These are phyloP conservation scores for Asclepias syriaca DNA, from an alignment of 257 asterid genomes.

Conservation along the genomic window DNA sequence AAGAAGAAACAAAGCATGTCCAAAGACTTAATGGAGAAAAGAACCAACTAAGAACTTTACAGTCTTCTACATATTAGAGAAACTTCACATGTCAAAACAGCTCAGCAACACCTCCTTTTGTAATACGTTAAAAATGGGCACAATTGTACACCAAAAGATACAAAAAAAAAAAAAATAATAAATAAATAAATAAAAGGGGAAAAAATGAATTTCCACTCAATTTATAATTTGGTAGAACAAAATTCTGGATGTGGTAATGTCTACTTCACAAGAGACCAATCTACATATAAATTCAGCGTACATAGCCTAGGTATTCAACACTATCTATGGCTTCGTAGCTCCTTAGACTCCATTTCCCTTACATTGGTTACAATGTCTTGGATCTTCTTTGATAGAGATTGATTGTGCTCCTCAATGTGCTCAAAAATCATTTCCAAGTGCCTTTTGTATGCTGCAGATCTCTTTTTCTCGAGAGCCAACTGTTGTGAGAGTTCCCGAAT, in stretches of 20 bases:
- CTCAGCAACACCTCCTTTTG: not conserved
- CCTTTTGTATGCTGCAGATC: slow-evolving; percentile 78
- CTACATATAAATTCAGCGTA: not conserved
- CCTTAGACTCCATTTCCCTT: slow-evolving; percentile 66
- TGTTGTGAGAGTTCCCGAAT: slow-evolving; percentile 86
- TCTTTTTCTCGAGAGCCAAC: slow-evolving; percentile 84
- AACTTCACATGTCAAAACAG: not conserved
- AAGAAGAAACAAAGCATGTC: not conserved
- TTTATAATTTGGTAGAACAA: not conserved
- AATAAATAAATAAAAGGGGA: not conserved
- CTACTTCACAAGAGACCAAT: not conserved
- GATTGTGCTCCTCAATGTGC: slow-evolving; percentile 90
- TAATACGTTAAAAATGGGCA: not conserved
- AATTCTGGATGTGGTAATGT: not conserved
- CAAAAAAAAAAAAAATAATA: too few species aligned
- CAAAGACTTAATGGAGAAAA: not conserved
- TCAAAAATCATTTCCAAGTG: slow-evolving; percentile 88
- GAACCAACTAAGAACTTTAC: not conserved
- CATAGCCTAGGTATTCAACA: not conserved
- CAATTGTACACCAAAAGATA: not conserved
- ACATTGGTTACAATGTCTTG: slow-evolving; percentile 67
- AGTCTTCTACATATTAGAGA: not conserved
- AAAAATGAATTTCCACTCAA: not conserved
- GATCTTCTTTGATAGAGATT: slow-evolving; percentile 73
- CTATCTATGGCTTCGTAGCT: slow-evolving; percentile 42